Percentiles rank a stretch among this genome's conserved stretches.
These are phyloP conservation scores for Sporormia fimetaria DNA, from an alignment of 495 filamentous ascomycete genomes.

Conservation along the genomic window DNA sequence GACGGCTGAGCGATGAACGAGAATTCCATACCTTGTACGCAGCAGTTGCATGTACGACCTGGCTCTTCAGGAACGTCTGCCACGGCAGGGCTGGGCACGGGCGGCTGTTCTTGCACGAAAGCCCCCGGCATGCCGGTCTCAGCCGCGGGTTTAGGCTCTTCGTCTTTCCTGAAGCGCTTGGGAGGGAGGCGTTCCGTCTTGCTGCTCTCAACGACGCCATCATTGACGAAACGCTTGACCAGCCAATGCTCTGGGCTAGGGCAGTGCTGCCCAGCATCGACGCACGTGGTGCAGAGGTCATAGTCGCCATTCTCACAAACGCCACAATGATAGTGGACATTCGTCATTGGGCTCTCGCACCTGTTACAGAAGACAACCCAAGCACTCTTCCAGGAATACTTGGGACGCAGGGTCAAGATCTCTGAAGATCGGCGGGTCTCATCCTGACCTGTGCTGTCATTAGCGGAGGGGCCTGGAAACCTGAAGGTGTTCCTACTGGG, in stretches of 20 bases:
- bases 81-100: conserved; percentile 18
- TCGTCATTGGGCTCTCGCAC: conserved; percentile 64
- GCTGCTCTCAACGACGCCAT: conserved; percentile 71
- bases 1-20: conserved; percentile 14
- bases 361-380: conserved; percentile 85
- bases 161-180: too few species aligned
- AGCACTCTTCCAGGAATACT: conserved; percentile 24
- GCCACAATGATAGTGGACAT: conserved; percentile 87
- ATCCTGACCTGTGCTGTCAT: conserved; percentile 7
- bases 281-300: conserved; percentile 77
- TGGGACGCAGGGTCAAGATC: conserved; percentile 33
- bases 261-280: conserved; percentile 64
- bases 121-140: conserved; percentile 37
- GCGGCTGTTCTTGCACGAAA: conserved; percentile 33
- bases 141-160: conserved; percentile 21
- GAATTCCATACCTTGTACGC: conserved; percentile 57
- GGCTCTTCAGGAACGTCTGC: conserved; percentile 29
- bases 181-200: conserved; percentile 67
- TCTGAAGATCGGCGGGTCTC: conserved; percentile 30
- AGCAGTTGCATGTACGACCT: conserved; percentile 85
- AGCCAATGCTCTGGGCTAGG: conserved; percentile 73
- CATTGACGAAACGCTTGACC: conserved; percentile 73
- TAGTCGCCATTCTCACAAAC: conserved; percentile 89
- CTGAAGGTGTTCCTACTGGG: conserved; percentile 11
- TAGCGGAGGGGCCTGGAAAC: background rate